These are phyloP conservation scores for Salix purpurea DNA, from an alignment of 345 rosid species.

Conservation along the genomic window DNA sequence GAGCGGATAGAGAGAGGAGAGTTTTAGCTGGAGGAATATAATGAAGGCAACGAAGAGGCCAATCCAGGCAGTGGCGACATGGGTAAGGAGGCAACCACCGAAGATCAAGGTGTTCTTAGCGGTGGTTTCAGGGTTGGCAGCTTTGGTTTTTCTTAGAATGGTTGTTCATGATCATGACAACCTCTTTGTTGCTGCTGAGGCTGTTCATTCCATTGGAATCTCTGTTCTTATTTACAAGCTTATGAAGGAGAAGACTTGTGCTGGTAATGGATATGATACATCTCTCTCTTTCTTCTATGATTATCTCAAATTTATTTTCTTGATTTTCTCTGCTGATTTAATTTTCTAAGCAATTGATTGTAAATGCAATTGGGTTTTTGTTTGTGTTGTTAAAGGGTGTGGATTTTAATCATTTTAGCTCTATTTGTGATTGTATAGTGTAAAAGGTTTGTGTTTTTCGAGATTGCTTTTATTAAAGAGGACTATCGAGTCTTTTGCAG, in stretches of 20 bases:
- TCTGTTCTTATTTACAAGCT: slow-evolving; percentile 91
- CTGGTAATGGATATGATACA: slow-evolving; percentile 40
- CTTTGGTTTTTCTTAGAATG: slow-evolving; percentile 77
- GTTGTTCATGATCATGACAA: slow-evolving; percentile 92
- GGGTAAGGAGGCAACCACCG: slow-evolving; percentile 96
- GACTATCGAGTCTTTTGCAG: neutral
- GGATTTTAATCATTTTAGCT: neutral
- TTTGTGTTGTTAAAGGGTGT: neutral
- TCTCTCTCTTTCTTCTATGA: neutral
- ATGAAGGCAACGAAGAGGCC: slow-evolving; percentile 63
- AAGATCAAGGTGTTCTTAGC: slow-evolving; percentile 91
- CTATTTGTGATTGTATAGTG: neutral
- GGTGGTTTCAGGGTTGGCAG: slow-evolving; percentile 80
- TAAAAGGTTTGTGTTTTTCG: neutral
- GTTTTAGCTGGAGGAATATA: neutral
- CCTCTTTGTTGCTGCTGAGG: slow-evolving; percentile 96
- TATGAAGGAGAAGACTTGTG: slow-evolving; percentile 88
- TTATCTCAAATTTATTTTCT: neutral
- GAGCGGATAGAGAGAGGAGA: neutral
- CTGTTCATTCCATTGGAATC: slow-evolving; percentile 90
- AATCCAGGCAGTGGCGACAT: slow-evolving; percentile 70
- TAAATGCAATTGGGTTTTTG: neutral
- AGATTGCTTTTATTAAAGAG: neutral
- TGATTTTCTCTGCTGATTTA: neutral
- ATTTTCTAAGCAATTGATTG: no score